A percentile compares a stretch with the other conserved stretches of the same genome.
Evolutionary conservation across 768 basidiomycete species (phyloP).

Genomic region (Mycena amicta): DNA sequence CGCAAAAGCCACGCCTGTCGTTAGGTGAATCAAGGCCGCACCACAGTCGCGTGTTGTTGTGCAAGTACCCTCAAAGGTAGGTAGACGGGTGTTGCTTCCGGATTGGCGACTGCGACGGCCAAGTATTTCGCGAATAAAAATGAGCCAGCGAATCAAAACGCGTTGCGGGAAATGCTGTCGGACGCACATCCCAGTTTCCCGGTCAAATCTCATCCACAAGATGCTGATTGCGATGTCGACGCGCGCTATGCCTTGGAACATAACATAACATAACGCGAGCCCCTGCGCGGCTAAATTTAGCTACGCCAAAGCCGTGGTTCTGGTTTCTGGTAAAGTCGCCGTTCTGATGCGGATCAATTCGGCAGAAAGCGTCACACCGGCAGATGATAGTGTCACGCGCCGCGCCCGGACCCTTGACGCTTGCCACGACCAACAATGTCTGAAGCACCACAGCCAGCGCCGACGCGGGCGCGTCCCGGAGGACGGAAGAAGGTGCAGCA

Average conservation of each 20-base stretch:
- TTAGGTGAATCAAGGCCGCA: no score
- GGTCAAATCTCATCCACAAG: not conserved
- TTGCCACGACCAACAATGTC: conserved; percentile 16
- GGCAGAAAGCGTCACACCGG: not conserved
- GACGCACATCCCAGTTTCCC: not conserved
- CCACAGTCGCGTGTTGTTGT: no score
- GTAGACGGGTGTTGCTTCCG: not conserved
- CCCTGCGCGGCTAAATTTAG: not conserved
- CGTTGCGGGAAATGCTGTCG: not conserved
- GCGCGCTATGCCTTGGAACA: not conserved
- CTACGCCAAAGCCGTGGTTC: not conserved
- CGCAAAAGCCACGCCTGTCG: no score
- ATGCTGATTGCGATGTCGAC: not conserved
- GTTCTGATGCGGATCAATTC: not conserved
- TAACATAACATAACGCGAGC: not conserved
- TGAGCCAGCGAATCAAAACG: not conserved
- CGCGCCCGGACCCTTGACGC: not conserved
- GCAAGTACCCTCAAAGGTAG: no score
- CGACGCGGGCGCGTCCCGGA: conserved; percentile 63
- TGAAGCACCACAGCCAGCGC: conserved; percentile 30
- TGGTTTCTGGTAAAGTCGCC: not conserved
- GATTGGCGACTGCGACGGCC: not conserved
- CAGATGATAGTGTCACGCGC: not conserved
- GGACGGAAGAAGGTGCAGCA: conserved; percentile 65
- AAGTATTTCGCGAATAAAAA: no score